These are phyloP conservation scores for Fusarium armeniacum DNA, from an alignment of 2,329 filamentous ascomycete genomes.

Conservation along the genomic window DNA sequence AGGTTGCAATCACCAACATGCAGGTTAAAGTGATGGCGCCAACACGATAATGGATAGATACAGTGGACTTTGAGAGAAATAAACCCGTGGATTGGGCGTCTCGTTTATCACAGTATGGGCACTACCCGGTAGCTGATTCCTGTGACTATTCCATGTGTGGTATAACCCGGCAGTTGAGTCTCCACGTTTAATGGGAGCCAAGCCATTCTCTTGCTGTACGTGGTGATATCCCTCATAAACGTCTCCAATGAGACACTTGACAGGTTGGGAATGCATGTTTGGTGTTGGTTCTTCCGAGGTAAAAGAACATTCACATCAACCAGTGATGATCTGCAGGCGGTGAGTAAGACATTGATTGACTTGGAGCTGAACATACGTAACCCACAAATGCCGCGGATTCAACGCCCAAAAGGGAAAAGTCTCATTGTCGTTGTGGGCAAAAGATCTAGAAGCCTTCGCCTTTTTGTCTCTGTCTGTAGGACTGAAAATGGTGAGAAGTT, in stretches of 20 bases:
- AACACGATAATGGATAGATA: background rate
- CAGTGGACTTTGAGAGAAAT: background rate
- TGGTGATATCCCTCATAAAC: constrained; percentile 5
- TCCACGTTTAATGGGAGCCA: constrained; percentile 5
- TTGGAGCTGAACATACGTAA: background rate
- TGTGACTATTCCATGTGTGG: background rate
- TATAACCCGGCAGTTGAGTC: constrained; percentile 10
- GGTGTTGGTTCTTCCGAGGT: background rate
- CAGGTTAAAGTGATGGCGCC: constrained; percentile 6
- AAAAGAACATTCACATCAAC: background rate
- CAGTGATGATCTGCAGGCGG: background rate
- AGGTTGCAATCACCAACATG: constrained; percentile 6
- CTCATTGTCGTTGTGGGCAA: background rate
- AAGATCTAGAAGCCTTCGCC: constrained; percentile 25
- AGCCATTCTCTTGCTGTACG: constrained; percentile 19
- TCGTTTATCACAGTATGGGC: background rate
- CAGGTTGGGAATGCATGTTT: background rate
- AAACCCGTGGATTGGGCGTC: background rate
- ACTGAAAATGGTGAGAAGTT: background rate
- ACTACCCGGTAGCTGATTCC: background rate
- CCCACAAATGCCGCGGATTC: background rate
- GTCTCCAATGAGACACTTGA: background rate
- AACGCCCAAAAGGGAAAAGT: background rate
- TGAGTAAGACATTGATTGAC: constrained; percentile 15
- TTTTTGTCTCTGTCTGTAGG: background rate